A percentile compares a stretch with the other conserved stretches of the same genome.
Conservation (phyloP, 2,329 filamentous ascomycete genomes). For the Aspergillus versicolor region DNA sequence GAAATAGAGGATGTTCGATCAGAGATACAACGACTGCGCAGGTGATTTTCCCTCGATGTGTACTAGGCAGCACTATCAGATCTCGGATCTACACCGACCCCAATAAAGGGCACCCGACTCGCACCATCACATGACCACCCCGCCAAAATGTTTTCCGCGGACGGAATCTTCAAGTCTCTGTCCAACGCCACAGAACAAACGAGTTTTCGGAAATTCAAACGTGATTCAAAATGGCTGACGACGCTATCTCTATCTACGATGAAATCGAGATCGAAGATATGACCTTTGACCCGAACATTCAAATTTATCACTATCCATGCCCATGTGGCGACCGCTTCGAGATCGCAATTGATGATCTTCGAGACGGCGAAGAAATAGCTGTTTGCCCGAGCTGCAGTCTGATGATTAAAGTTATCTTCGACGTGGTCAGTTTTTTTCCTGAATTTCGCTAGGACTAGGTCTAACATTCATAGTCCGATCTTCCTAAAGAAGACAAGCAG, state of each 20-base stretch:
- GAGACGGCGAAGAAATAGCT: constrained; percentile 89
- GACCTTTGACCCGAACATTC: constrained; percentile 77
- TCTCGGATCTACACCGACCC: background rate
- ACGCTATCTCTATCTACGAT: constrained; percentile 79
- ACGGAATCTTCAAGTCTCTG: background rate
- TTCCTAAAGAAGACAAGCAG: constrained; percentile 48
- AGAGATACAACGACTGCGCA: constrained; percentile 30
- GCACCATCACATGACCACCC: constrained; percentile 29
- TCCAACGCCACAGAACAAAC: background rate
- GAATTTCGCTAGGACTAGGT: constrained; percentile 6
- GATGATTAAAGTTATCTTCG: constrained; percentile 94
- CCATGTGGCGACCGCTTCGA: constrained; percentile 97
- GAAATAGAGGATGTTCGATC: constrained; percentile 33
- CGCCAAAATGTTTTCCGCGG: constrained; percentile 24
- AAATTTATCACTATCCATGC: constrained; percentile 95
- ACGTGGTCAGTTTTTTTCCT: constrained; percentile 47
- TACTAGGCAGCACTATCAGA: background rate
- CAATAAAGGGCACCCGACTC: constrained; percentile 10
- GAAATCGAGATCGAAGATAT: constrained; percentile 99
- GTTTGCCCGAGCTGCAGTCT: constrained; percentile 96
- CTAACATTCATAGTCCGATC: constrained; percentile 44
- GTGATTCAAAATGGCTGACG: constrained; percentile 55
- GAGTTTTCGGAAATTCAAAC: background rate
- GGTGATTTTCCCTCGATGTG: background rate
- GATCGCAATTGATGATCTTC: constrained; percentile 78